These are phyloP conservation scores for Apiospora koreana DNA, from an alignment of 2,329 filamentous ascomycete genomes.

Conservation along the genomic window DNA sequence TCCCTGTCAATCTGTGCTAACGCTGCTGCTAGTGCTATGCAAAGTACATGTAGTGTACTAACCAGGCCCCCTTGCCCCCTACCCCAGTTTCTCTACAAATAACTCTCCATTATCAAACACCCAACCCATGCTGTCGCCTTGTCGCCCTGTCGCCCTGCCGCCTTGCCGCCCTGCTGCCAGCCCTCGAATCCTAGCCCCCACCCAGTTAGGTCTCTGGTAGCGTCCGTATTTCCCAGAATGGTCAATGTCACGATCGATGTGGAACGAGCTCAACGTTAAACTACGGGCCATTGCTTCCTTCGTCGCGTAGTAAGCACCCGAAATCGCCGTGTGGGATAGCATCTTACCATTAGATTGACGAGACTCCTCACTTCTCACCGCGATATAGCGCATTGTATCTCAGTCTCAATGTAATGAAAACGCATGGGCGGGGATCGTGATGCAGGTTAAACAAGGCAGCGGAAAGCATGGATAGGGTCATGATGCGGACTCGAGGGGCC, in stretches of 20 bases:
- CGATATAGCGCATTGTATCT: background rate
- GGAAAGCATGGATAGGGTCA: background rate
- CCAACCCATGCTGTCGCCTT: background rate
- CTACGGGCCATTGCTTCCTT: background rate
- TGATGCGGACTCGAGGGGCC: background rate
- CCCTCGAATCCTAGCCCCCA: background rate
- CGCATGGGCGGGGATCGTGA: background rate
- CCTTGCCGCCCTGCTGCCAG: too few relatives aligned
- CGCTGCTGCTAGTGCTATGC: too few relatives aligned
- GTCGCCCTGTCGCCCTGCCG: too few relatives aligned
- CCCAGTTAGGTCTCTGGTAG: background rate
- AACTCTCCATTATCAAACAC: background rate
- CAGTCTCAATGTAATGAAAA: background rate
- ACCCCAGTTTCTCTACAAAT: background rate
- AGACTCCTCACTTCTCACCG: too few relatives aligned
- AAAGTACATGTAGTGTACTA: too few relatives aligned
- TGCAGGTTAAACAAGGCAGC: background rate
- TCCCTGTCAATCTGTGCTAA: background rate
- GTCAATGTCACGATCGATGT: background rate
- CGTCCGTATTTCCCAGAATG: background rate
- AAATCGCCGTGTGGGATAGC: background rate
- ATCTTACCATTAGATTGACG: background rate
- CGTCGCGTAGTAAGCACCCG: background rate
- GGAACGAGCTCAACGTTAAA: background rate
- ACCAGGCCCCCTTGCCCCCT: background rate